Conservation (phyloP, 2,329 filamentous ascomycete species). For the Ophiostoma piceae region DNA sequence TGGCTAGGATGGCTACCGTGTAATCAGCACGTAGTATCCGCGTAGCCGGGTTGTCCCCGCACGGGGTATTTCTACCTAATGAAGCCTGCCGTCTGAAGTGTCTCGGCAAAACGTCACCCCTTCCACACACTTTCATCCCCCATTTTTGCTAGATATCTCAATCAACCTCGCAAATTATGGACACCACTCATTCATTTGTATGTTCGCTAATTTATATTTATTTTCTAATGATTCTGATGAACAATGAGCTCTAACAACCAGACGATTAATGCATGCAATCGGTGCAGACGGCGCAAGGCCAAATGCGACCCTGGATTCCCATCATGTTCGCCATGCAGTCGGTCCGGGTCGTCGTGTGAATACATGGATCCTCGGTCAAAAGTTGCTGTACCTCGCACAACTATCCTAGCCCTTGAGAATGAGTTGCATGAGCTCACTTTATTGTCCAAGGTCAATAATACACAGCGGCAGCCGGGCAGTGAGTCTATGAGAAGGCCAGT, state of each 20-base stretch:
- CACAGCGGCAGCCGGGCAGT: neutral
- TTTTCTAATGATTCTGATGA: neutral
- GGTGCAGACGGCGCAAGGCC: constrained; percentile 20
- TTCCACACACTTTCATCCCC: neutral
- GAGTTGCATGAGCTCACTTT: constrained; percentile 2
- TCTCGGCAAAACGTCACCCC: neutral
- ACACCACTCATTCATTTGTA: neutral
- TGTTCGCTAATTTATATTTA: neutral
- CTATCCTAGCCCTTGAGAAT: neutral
- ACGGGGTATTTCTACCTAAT: neutral
- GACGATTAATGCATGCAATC: constrained; percentile 23
- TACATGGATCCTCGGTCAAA: constrained; percentile 28
- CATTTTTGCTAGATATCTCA: neutral
- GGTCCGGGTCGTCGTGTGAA: constrained; percentile 27
- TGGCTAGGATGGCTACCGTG: constrained; percentile 3
- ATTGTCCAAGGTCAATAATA: neutral
- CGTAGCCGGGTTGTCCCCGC: neutral
- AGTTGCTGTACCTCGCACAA: constrained; percentile 19
- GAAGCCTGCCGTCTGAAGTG: neutral
- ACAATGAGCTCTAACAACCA: neutral
- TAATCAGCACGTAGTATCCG: neutral
- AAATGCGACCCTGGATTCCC: constrained; percentile 21
- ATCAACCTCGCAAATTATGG: neutral
- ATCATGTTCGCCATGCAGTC: constrained; percentile 25
- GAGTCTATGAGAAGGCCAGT: neutral